Conservation (phyloP, 2,329 filamentous ascomycete genomes). For the Bipolaris gigantea region DNA sequence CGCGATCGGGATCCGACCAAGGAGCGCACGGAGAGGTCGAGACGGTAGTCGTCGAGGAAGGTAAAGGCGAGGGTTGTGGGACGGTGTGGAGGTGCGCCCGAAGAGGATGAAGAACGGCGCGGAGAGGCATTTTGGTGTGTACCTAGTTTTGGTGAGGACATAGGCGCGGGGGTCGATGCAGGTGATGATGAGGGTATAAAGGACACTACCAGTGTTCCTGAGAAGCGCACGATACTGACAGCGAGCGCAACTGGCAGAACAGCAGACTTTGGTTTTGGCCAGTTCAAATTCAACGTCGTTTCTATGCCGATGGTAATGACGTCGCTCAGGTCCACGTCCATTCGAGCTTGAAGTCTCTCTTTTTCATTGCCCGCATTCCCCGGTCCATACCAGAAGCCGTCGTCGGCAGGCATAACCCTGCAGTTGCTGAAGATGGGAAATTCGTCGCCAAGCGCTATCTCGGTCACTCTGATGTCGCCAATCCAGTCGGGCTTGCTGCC, state of each 20-base stretch:
- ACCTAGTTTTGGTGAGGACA: constrained; percentile 47
- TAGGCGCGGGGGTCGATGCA: constrained; percentile 24
- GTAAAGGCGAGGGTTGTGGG: constrained; percentile 93
- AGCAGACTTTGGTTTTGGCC: constrained; percentile 84
- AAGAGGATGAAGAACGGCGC: constrained; percentile 33
- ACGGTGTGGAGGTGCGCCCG: constrained; percentile 33
- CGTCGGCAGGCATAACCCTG: constrained; percentile 87
- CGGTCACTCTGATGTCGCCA: constrained; percentile 90
- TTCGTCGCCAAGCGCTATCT: constrained; percentile 91
- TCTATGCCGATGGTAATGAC: constrained; percentile 94
- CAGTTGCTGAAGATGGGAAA: constrained; percentile 99
- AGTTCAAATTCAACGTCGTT: constrained; percentile 92
- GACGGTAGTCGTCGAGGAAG: constrained; percentile 84
- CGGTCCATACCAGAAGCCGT: constrained; percentile 58
- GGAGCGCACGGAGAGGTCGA: constrained; percentile 80
- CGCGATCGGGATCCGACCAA: constrained; percentile 78
- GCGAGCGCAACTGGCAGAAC: constrained; percentile 89
- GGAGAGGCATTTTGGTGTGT: constrained; percentile 49
- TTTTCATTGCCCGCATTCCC: constrained; percentile 61
- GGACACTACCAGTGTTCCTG: constrained; percentile 88
- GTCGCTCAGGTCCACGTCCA: constrained; percentile 96
- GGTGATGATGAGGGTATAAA: constrained; percentile 71
- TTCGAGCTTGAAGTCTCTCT: constrained; percentile 82
- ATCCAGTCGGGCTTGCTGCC: constrained; percentile 84
- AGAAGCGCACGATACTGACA: constrained; percentile 91